These are phyloP conservation scores for Vigna unguiculata DNA, from an alignment of 306 rosid genomes.

Conservation along the genomic window DNA sequence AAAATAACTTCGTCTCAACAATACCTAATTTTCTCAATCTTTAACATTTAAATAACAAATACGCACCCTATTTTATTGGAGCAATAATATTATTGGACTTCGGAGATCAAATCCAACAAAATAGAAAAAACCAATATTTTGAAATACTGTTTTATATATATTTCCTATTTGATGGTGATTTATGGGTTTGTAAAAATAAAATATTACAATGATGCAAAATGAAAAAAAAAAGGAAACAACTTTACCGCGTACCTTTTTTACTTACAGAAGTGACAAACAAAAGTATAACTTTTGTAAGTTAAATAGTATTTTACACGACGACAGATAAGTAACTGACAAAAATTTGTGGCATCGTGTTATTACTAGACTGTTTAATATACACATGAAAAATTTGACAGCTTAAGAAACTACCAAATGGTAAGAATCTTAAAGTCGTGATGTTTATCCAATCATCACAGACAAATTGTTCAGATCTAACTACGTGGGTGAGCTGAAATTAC, in stretches of 20 bases:
- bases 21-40: neutral
- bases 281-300: neutral
- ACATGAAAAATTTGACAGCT: neutral
- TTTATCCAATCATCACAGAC: neutral
- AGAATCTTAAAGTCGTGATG: conserved; percentile 8
- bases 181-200: neutral
- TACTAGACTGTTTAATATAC: neutral
- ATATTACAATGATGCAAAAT: neutral
- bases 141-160: no score
- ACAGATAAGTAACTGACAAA: neutral
- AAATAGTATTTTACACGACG: neutral
- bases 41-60: neutral
- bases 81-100: neutral
- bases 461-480: neutral
- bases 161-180: neutral
- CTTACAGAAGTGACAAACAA: neutral
- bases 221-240: neutral
- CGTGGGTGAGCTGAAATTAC: neutral
- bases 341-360: neutral
- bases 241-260: neutral
- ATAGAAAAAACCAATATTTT: neutral
- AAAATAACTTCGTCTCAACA: neutral
- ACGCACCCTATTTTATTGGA: neutral
- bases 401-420: neutral
- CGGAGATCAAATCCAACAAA: conserved; percentile 13